These are phyloP conservation scores for Cucumis hystrix DNA, from an alignment of 306 rosid genomes.

Conservation along the genomic window DNA sequence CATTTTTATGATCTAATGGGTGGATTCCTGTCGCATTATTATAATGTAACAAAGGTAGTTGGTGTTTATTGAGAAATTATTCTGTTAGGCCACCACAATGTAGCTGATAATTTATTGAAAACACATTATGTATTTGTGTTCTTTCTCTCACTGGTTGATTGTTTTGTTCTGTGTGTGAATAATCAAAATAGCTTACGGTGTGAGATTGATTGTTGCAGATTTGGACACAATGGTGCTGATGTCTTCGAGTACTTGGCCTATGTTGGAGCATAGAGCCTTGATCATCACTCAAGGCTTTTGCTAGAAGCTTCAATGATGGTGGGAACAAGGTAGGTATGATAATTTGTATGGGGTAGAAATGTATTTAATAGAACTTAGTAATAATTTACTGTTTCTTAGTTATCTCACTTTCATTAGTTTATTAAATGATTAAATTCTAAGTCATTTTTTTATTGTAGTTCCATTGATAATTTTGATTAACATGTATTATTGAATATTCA, in stretches of 20 bases:
- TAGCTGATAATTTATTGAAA: too few relatives aligned
- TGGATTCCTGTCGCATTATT: too few relatives aligned
- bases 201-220: conserved; percentile 39
- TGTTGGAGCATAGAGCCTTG: conserved; percentile 96
- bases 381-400: neutral
- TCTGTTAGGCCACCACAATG: too few relatives aligned
- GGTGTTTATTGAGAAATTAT: too few relatives aligned
- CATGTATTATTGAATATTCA: neutral
- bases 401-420: too few relatives aligned
- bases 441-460: neutral
- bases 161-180: neutral
- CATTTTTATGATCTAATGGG: too few relatives aligned
- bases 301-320: conserved; percentile 99
- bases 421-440: too few relatives aligned
- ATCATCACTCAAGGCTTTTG: conserved; percentile 90
- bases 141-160: too few relatives aligned
- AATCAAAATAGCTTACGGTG: neutral
- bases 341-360: neutral
- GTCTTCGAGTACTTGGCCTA: conserved; percentile 94
- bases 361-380: neutral
- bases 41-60: too few relatives aligned
- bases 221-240: conserved; percentile 86
- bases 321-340: conserved; percentile 54
- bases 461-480: neutral
- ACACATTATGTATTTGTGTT: too few relatives aligned